Percentiles rank a stretch among this genome's conserved stretches.
Conservation (phyloP, 805 yeast genomes). For the Metschnikowia corniflorae region DNA sequence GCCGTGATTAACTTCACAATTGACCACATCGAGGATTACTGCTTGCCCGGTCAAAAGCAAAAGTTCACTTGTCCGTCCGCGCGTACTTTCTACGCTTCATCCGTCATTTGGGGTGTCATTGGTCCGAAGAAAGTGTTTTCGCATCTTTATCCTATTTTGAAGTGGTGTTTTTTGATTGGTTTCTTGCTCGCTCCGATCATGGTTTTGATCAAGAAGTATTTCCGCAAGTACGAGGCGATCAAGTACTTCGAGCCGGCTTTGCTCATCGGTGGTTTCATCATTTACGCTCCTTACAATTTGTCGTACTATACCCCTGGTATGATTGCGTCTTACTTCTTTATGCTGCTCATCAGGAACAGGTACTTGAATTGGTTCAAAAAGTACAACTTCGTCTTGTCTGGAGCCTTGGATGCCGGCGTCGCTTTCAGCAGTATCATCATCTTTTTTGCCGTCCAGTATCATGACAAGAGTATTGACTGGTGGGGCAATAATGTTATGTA, state of each 20-base stretch:
- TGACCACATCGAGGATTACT: slow-evolving; percentile 32
- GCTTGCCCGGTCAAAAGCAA: slow-evolving; percentile 25
- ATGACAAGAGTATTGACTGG: slow-evolving; percentile 42
- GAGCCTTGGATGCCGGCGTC: slow-evolving; percentile 42
- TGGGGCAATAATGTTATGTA: slow-evolving; percentile 56
- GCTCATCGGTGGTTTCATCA: slow-evolving; percentile 47
- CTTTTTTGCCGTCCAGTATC: slow-evolving; percentile 28
- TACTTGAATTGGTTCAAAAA: slow-evolving; percentile 43
- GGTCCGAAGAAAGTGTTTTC: slow-evolving; percentile 23
- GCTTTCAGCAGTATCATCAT: slow-evolving; percentile 38
- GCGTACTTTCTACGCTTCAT: slow-evolving; percentile 37
- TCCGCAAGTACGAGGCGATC: slow-evolving; percentile 28
- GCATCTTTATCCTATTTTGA: slow-evolving; percentile 11
- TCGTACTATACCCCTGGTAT: slow-evolving; percentile 14
- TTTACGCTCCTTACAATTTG: slow-evolving; percentile 52
- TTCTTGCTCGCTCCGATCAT: slow-evolving; percentile 34
- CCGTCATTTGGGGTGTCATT: slow-evolving; percentile 43
- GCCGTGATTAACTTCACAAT: slow-evolving; percentile 41
- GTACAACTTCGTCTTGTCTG: slow-evolving; percentile 42
- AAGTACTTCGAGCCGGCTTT: slow-evolving; percentile 35
- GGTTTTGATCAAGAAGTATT: slow-evolving; percentile 39
- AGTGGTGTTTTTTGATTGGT: slow-evolving; percentile 39
- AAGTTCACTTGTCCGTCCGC: slow-evolving; percentile 41
- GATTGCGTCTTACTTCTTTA: slow-evolving; percentile 29
- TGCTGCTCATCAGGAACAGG: slow-evolving; percentile 35